These are phyloP conservation scores for Blastobotrys indianensis DNA, from an alignment of 1,139 yeast species.

Conservation along the genomic window DNA sequence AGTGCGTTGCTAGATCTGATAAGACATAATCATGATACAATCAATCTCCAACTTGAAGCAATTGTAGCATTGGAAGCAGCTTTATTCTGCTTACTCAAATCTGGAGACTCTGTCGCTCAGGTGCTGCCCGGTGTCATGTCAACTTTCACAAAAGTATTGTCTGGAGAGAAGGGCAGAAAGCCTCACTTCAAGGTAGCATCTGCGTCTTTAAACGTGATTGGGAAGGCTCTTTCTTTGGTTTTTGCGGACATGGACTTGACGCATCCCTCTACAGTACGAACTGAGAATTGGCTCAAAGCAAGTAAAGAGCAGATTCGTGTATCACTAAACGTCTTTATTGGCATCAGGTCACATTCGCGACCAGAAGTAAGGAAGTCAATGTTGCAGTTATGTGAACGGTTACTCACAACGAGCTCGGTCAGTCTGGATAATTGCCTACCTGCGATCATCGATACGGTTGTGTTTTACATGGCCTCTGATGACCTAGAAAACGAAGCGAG, in stretches of 20 bases:
- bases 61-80: constrained; percentile 33
- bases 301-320: constrained; percentile 54
- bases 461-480: constrained; percentile 13
- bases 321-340: constrained; percentile 24
- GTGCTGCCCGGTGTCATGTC: constrained; percentile 57
- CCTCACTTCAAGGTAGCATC: constrained; percentile 40
- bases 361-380: constrained; percentile 33
- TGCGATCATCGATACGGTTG: constrained; percentile 28
- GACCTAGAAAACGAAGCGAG: constrained; percentile 1
- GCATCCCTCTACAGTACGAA: constrained; percentile 30
- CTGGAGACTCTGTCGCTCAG: constrained; percentile 45
- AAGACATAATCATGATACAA: constrained; percentile 19
- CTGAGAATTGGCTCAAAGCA: constrained; percentile 57
- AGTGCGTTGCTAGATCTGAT: constrained; percentile 40
- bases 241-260: constrained; percentile 39
- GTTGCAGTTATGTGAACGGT: constrained; percentile 28
- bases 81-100: neutral
- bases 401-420: constrained; percentile 31
- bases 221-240: constrained; percentile 33
- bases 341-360: constrained; percentile 27
- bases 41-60: constrained; percentile 35
- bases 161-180: constrained; percentile 33
- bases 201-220: constrained; percentile 33
- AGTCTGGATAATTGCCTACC: constrained; percentile 37
- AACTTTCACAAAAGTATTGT: constrained; percentile 40